phyloP scores from a whole-genome alignment of 2,329 filamentous ascomycete species.

The Epichloe aotearoae region DNA sequence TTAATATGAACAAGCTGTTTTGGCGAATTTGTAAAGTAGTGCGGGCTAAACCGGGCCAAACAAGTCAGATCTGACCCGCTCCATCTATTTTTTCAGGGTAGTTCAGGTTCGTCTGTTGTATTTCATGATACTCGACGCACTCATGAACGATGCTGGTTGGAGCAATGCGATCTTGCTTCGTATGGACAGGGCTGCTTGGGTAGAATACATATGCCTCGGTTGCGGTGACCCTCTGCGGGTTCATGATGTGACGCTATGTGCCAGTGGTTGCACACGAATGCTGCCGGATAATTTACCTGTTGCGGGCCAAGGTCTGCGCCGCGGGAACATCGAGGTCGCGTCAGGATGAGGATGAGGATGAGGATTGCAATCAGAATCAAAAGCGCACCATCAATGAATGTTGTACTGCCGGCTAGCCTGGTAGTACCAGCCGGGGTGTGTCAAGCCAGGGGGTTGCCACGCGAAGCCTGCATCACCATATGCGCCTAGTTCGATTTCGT shows the following conservation, averaged over 20 bases:
- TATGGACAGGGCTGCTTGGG: too few species aligned
- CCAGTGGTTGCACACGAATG: background rate
- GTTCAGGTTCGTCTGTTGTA: too few species aligned
- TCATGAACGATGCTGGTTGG: too few species aligned
- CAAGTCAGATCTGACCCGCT: background rate
- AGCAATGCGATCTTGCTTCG: too few species aligned
- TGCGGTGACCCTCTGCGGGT: background rate
- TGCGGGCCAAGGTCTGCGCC: background rate
- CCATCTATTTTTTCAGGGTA: too few species aligned
- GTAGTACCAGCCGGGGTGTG: background rate
- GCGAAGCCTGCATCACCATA: background rate
- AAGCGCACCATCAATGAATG: background rate
- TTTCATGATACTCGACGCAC: too few species aligned
- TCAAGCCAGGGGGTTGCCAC: background rate
- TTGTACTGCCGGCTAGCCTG: background rate
- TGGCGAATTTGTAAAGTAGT: background rate
- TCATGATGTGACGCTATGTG: conserved; percentile 5
- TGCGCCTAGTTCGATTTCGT: background rate
- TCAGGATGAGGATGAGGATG: background rate
- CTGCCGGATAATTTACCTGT: conserved; percentile 2
- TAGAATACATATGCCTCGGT: background rate
- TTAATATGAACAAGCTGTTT: too few species aligned
- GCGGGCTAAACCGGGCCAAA: background rate
- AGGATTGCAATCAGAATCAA: background rate
- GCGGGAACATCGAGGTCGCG: background rate